Conservation (phyloP, 2,329 filamentous ascomycete genomes). For the Ascochyta clinopodiicola region DNA sequence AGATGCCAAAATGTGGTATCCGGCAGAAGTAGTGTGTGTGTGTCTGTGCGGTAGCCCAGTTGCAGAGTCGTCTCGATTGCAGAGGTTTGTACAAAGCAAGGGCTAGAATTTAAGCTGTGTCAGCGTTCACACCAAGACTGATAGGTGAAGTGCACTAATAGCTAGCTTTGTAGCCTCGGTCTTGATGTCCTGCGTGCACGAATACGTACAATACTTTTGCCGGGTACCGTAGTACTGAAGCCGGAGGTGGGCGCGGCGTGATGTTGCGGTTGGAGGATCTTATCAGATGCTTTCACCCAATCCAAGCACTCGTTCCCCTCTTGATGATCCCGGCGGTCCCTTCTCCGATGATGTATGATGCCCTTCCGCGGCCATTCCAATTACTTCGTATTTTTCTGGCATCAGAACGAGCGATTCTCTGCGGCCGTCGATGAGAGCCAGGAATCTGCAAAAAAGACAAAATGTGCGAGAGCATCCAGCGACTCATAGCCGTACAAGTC, state of each 20-base stretch:
- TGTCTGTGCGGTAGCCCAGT: too few relatives aligned
- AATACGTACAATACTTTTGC: too few relatives aligned
- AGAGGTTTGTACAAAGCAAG: too few relatives aligned
- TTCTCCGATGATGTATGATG: constrained; percentile 23
- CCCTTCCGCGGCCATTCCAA: constrained; percentile 17
- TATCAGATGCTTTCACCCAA: constrained; percentile 34
- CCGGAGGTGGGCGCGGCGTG: background rate
- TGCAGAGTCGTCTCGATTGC: too few relatives aligned
- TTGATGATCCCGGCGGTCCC: constrained; percentile 12
- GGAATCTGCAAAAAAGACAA: background rate
- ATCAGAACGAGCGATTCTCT: background rate
- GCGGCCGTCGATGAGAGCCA: background rate
- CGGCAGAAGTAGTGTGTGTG: too few relatives aligned
- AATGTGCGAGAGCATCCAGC: background rate
- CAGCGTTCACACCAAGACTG: too few relatives aligned
- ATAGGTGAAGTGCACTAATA: too few relatives aligned
- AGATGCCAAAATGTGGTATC: background rate
- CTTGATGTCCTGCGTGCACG: too few relatives aligned
- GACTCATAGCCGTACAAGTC: background rate
- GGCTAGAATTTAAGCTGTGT: too few relatives aligned
- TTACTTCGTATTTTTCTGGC: background rate
- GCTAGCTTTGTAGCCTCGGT: too few relatives aligned
- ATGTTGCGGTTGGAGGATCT: constrained; percentile 32
- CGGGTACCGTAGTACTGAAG: too few relatives aligned
- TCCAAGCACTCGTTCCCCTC: constrained; percentile 22